These are phyloP conservation scores for Ogataea henricii DNA, from an alignment of 805 yeast species.

Conservation along the genomic window DNA sequence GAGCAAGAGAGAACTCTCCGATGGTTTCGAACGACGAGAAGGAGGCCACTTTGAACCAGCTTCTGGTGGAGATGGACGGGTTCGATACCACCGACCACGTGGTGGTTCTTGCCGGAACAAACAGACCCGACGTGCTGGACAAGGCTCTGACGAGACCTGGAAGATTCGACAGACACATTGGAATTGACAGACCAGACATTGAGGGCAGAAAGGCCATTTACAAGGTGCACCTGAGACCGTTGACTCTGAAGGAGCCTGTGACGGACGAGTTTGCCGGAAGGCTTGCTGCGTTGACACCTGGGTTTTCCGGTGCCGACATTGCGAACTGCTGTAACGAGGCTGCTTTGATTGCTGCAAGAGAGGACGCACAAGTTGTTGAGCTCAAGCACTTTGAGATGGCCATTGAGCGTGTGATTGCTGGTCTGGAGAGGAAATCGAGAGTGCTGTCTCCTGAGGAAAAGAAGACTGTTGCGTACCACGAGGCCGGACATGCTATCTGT, in stretches of 20 bases:
- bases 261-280: conserved; percentile 73
- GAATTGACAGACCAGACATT: conserved; percentile 90
- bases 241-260: conserved; percentile 55
- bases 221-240: conserved; percentile 76
- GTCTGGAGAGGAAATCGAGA: conserved; percentile 87
- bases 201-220: conserved; percentile 94
- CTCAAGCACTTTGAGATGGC: conserved; percentile 90
- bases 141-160: conserved; percentile 95
- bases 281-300: conserved; percentile 95
- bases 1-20: conserved; percentile 63
- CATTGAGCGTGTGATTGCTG: conserved; percentile 96
- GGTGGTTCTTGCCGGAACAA: conserved; percentile 96
- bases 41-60: conserved; percentile 93
- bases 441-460: conserved; percentile 85
- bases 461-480: conserved; percentile 92
- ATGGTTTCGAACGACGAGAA: conserved; percentile 95
- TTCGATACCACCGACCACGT: conserved; percentile 89
- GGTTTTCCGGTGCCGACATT: conserved; percentile 97
- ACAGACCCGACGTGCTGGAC: conserved; percentile 91
- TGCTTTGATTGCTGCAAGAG: conserved; percentile 94
- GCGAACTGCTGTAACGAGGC: conserved; percentile 98
- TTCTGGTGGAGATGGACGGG: conserved; percentile 98
- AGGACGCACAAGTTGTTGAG: conserved; percentile 66
- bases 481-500: conserved; percentile 98
- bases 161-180: conserved; percentile 91